Evolutionary conservation across 2,329 filamentous ascomycete genomes (phyloP), one percentile per base, ranked within the genome.

Genomic region (Ophiocordyceps australis): DNA sequence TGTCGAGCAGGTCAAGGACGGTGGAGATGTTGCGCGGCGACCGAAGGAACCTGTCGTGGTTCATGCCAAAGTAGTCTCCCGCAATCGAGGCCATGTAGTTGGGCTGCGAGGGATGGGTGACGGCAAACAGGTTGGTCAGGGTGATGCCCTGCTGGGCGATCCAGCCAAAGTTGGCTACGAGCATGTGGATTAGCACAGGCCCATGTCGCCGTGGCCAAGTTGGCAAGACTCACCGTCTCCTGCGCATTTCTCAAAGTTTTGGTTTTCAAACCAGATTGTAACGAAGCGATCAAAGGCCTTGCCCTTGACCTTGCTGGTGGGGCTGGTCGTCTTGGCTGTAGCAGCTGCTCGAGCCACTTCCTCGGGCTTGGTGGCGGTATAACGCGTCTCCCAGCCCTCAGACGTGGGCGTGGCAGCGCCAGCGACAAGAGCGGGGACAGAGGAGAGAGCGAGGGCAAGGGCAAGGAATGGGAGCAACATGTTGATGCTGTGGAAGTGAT

Each of bases 241-340:
- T 20, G 55, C 54, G 3, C 76, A 69, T 39, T 71, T 64, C 27
- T 67, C 60, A 35, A 65, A 83, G 47, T 73, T 62, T 25, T 72
- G 78, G 45, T 85, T 85, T 54, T 85, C 79, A 24, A 82, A 60
- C 72, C 74, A 85, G 46, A 85, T 70, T 30, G 71, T 65, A 28
- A 70, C 69, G 32, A 79, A 65, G 11, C 78, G 69, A 42, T 82
- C 65, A 42, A 85, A 85, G 0, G 62, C 69, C 42, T 74, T 69
- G 33, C 80, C 80, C 42, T 68, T 61, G 26, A 83, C 69, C 38
- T 69, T 44, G 43, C 61, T 72, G 17, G 62, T 68, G 3, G 72
- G 68, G 32, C 65, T 69, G 32, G 52, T 49, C 2, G 71, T 71
- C 41, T 59, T 56, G 9, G 69, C 70, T 2, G 65, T 74, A 7